Percentiles rank a stretch among this genome's conserved stretches.
Conservation (phyloP, 1,284 basidiomycete genomes). For the Sanghuangporus weigelae region DNA sequence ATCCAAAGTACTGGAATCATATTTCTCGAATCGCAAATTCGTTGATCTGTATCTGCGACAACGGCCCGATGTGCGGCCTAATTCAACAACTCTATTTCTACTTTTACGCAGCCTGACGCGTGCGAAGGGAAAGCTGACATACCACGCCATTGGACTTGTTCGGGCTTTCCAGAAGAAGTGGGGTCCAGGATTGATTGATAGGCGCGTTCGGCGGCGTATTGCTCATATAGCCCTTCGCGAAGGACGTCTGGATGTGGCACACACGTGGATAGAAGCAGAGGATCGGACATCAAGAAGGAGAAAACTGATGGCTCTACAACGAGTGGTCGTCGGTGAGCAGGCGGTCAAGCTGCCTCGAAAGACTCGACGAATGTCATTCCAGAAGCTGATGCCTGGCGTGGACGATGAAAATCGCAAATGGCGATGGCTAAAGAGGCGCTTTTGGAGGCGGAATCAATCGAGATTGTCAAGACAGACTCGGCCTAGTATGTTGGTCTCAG, state of each 20-base stretch:
- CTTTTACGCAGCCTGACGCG: slow-evolving; percentile 47
- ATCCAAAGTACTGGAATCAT: slow-evolving; percentile 21
- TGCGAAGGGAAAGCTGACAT: slow-evolving; percentile 44
- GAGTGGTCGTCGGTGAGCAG: slow-evolving; percentile 24
- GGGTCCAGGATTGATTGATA: slow-evolving; percentile 49
- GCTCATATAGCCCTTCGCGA: slow-evolving; percentile 54
- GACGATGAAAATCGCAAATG: slow-evolving; percentile 29
- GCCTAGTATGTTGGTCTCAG: background rate
- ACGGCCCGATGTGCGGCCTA: slow-evolving; percentile 48
- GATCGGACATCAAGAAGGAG: slow-evolving; percentile 21
- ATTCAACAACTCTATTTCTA: slow-evolving; percentile 55
- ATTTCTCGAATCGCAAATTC: slow-evolving; percentile 31
- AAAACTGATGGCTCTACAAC: slow-evolving; percentile 25
- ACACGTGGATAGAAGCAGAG: slow-evolving; percentile 31
- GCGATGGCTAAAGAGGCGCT: slow-evolving; percentile 20
- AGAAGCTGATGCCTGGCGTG: slow-evolving; percentile 22
- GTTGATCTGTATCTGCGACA: slow-evolving; percentile 39
- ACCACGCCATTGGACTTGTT: slow-evolving; percentile 39
- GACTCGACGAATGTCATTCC: slow-evolving; percentile 23
- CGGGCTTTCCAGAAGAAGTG: slow-evolving; percentile 44
- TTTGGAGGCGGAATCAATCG: slow-evolving; percentile 3
- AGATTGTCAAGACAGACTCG: background rate
- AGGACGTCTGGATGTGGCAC: slow-evolving; percentile 47
- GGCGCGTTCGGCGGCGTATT: slow-evolving; percentile 52
- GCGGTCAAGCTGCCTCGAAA: slow-evolving; percentile 14